Conservation (phyloP, 1,139 yeast genomes). For the Geotrichum bryndzae region DNA sequence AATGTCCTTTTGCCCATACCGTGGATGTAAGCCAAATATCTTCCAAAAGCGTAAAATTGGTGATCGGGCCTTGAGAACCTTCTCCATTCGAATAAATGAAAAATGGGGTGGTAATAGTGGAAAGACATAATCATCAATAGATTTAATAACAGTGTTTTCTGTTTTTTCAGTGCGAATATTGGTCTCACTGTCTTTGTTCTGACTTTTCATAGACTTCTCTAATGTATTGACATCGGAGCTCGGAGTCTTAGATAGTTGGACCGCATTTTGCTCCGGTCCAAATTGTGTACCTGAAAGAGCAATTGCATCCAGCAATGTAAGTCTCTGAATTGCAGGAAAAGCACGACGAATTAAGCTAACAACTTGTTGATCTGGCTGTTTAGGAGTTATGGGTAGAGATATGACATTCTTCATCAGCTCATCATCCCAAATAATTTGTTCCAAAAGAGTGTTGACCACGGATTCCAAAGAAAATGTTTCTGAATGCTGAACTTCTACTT, state of each 20-base stretch:
- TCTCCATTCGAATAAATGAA: conserved; percentile 28
- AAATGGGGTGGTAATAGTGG: conserved; percentile 20
- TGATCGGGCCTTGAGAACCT: conserved; percentile 32
- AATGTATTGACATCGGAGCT: background rate
- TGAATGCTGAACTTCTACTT: conserved; percentile 19
- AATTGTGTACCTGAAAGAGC: conserved; percentile 2
- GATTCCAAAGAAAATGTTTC: conserved; percentile 18
- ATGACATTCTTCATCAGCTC: conserved; percentile 28
- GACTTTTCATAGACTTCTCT: background rate
- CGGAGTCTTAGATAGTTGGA: background rate
- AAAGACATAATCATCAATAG: conserved; percentile 9
- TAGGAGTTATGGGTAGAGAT: conserved; percentile 17
- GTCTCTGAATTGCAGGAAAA: conserved; percentile 9
- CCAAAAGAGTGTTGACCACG: conserved; percentile 34
- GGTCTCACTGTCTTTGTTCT: background rate
- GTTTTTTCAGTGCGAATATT: conserved; percentile 8
- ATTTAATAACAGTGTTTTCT: background rate
- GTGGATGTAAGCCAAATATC: conserved; percentile 36
- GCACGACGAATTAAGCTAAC: conserved; percentile 5
- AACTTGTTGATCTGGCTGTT: conserved; percentile 11
- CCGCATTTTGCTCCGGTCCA: background rate
- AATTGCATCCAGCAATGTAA: conserved; percentile 11
- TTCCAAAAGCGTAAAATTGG: conserved; percentile 38
- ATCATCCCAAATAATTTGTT: conserved; percentile 44
- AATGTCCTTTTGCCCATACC: conserved; percentile 30